Evolutionary conservation across 106 monocot genomes (phyloP).

Genomic region (Platanthera guangdongensis): DNA sequence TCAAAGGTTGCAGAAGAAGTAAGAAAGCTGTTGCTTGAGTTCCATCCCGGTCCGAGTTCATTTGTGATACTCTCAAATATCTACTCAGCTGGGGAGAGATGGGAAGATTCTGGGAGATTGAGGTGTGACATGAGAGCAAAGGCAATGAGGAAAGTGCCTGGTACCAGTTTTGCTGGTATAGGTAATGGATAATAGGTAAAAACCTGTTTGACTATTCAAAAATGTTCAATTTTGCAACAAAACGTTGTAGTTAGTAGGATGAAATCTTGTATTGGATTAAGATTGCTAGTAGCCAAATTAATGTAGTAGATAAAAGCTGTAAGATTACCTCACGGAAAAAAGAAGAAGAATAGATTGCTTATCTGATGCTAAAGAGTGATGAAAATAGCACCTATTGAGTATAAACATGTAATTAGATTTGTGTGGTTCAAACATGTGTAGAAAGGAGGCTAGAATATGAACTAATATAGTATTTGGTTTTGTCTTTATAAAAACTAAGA

Average conservation of each 20-base stretch:
- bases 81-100: slow-evolving; percentile 42
- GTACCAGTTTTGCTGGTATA: slow-evolving; percentile 17
- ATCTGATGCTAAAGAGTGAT: not conserved
- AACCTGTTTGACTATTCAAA: not conserved
- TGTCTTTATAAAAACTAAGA: too few relatives aligned
- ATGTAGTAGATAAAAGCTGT: too few relatives aligned
- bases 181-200: not conserved
- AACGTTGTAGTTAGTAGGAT: not conserved
- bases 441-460: too few relatives aligned
- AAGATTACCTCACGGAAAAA: too few relatives aligned
- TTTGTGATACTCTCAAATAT: slow-evolving; percentile 65
- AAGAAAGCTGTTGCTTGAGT: slow-evolving; percentile 29
- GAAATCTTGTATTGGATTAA: not conserved
- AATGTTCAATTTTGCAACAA: not conserved
- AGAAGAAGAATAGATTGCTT: too few relatives aligned
- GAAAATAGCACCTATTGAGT: too few relatives aligned
- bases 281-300: not conserved
- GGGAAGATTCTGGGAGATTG: slow-evolving; percentile 37
- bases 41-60: slow-evolving; percentile 13
- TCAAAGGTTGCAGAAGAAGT: slow-evolving; percentile 38
- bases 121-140: slow-evolving; percentile 45
- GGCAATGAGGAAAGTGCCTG: slow-evolving; percentile 49
- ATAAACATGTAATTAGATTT: too few relatives aligned
- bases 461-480: too few relatives aligned
- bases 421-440: too few relatives aligned